These are phyloP conservation scores for Carex kokanica DNA, from an alignment of 176 grass and related monocot genomes.

Conservation along the genomic window DNA sequence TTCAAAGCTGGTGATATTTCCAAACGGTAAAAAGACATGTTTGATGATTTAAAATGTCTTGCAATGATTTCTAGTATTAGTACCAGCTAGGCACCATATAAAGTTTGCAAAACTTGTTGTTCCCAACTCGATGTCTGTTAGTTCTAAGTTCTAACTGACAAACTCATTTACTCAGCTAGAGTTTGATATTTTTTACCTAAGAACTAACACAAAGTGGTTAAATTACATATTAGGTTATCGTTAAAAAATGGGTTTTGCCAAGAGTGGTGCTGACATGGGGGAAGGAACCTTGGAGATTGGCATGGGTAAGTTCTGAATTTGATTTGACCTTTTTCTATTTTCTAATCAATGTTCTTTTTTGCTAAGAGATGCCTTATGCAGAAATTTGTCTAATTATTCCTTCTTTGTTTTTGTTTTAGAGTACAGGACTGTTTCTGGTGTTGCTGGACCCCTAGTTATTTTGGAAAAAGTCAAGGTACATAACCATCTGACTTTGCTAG, in stretches of 20 bases:
- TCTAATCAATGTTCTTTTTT: background rate
- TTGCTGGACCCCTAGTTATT: slow-evolving; percentile 95
- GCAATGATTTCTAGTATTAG: background rate
- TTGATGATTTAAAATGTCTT: background rate
- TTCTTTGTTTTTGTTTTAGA: slow-evolving; percentile 42
- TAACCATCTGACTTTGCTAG: background rate
- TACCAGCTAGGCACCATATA: background rate
- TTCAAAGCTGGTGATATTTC: background rate
- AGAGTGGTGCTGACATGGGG: slow-evolving; percentile 56
- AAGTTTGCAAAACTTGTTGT: background rate
- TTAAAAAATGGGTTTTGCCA: slow-evolving; percentile 64
- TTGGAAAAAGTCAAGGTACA: slow-evolving; percentile 98
- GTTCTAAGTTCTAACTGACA: background rate
- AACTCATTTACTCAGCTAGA: background rate
- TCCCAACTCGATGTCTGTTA: background rate
- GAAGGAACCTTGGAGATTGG: slow-evolving; percentile 80
- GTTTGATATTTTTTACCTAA: background rate
- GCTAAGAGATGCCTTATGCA: background rate
- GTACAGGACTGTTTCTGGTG: slow-evolving; percentile 97
- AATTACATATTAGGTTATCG: slow-evolving; percentile 35
- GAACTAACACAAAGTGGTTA: background rate
- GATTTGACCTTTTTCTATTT: slow-evolving; percentile 13
- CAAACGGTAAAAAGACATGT: background rate
- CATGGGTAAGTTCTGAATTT: slow-evolving; percentile 49
- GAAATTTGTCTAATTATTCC: background rate